Evolutionary conservation across 176 grass and related monocot genomes (phyloP).

Genomic region (Zea luxurians): DNA sequence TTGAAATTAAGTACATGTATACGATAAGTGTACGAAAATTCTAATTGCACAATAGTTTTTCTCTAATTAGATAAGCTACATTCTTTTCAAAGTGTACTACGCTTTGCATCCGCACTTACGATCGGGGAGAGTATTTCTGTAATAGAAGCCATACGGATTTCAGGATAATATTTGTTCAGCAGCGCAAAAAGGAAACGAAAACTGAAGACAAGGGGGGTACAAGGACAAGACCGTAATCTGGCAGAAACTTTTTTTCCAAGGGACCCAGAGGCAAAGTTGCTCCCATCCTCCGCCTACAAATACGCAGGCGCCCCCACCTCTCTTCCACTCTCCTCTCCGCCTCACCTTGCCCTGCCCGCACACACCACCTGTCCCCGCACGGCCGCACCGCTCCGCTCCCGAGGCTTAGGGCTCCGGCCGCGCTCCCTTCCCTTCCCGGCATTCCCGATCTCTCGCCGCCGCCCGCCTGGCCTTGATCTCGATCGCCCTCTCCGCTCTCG

Average conservation of each 20-base stretch:
- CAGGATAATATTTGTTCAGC: not conserved
- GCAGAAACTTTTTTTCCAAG: not conserved
- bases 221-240: conserved; percentile 33
- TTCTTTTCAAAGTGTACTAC: not conserved
- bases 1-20: too few species aligned
- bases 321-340: conserved; percentile 11
- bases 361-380: conserved; percentile 29
- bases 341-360: conserved; percentile 5
- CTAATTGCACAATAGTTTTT: too few species aligned
- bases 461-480: not conserved
- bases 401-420: conserved; percentile 36
- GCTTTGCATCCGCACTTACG: not conserved
- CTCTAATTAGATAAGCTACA: not conserved
- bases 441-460: conserved; percentile 54
- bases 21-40: too few species aligned
- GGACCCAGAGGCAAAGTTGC: conserved; percentile 43
- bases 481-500: not conserved
- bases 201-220: not conserved
- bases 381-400: conserved; percentile 10
- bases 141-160: not conserved
- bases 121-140: not conserved
- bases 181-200: not conserved
- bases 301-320: conserved; percentile 44
- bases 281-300: conserved; percentile 54
- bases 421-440: conserved; percentile 13